Evolutionary conservation across 192 early-diverging fungal genomes (phyloP), one percentile per base, ranked within the genome.

Genomic region (Backusella westeae): DNA sequence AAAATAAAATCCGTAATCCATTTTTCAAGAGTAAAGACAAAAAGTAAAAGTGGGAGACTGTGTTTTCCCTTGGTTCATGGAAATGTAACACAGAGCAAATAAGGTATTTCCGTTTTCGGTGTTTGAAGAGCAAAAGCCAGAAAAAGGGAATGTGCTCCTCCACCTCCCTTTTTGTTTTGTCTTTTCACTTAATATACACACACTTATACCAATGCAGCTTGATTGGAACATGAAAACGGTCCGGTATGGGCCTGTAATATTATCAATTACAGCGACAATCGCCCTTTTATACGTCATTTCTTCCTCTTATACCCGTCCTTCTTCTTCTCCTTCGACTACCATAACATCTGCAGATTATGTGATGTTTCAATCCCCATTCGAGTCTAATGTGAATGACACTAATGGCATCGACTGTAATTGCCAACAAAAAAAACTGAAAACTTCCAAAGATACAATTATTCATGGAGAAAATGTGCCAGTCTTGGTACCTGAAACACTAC

Each of bases 401-500:
- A 23, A n/a, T 10, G 15, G 7, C 12, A 8, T 23, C 21, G 38
- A 38, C 19, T 69, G 68, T 38, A 21, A 69, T 38, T 69, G 68
- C 3, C 9, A 41, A 19, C 38, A 39, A 34, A 38, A 69, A 23
- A 39, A 69, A 17, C 4, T 19, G 4, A 67, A 29, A 69, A 21
- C 4, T 8, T 6, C 36, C 26, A 35, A 63, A 63, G 56, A 63
- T 14, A 63, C 23, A 63, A 63, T 63, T 14, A 63, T 38, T 69
- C 71, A 69, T 49, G 68, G 35, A 9, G 75, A 76, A 56, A 21
- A 39, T 5, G 15, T 21, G 19, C 69, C 76, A 14, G 49, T 72
- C 17, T 59, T 77, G 71, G 69, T 77, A 29, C 76, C 76, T 65
- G 76, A 77, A 15, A 39, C 69, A 6, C 46, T 77, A 29, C 32